These are phyloP conservation scores for Starmerella riodocensis DNA, from an alignment of 805 yeast genomes.

Conservation along the genomic window DNA sequence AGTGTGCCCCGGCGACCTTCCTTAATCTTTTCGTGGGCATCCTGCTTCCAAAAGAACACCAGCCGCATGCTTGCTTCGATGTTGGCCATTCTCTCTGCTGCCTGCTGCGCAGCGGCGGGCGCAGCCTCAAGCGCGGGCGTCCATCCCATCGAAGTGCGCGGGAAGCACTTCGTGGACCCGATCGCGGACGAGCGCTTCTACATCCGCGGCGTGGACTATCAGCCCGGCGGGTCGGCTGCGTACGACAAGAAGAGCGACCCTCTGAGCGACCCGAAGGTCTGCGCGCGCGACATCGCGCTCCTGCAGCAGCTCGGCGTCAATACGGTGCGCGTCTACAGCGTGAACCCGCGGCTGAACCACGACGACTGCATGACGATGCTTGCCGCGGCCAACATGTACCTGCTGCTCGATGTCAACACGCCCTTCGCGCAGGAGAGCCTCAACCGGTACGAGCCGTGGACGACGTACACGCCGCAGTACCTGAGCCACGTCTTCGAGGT, in stretches of 20 bases:
- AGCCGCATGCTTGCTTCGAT: too few relatives aligned
- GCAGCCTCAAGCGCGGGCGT: constrained; percentile 22
- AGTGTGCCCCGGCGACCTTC: too few relatives aligned
- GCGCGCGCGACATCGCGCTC: constrained; percentile 70
- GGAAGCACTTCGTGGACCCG: constrained; percentile 62
- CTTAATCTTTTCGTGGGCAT: too few relatives aligned
- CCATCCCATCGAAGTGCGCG: constrained; percentile 57
- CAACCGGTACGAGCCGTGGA: constrained; percentile 91
- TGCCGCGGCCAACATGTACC: constrained; percentile 85
- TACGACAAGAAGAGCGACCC: constrained; percentile 49
- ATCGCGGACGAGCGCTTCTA: constrained; percentile 60
- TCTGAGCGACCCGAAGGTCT: constrained; percentile 51
- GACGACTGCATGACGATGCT: constrained; percentile 82
- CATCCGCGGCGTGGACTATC: constrained; percentile 83
- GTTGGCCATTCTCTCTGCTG: too few relatives aligned
- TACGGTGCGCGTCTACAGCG: constrained; percentile 75
- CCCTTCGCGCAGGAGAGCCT: constrained; percentile 67
- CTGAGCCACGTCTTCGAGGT: constrained; percentile 64
- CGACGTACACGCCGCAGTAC: constrained; percentile 58
- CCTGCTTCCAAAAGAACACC: too few relatives aligned
- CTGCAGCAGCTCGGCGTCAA: constrained; percentile 79
- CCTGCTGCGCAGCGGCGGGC: neutral
- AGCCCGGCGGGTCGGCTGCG: constrained; percentile 89
- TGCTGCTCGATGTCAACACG: constrained; percentile 82
- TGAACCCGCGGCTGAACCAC: constrained; percentile 71